Conservation (phyloP, 768 basidiomycete species). For the Boletus bicolor region DNA sequence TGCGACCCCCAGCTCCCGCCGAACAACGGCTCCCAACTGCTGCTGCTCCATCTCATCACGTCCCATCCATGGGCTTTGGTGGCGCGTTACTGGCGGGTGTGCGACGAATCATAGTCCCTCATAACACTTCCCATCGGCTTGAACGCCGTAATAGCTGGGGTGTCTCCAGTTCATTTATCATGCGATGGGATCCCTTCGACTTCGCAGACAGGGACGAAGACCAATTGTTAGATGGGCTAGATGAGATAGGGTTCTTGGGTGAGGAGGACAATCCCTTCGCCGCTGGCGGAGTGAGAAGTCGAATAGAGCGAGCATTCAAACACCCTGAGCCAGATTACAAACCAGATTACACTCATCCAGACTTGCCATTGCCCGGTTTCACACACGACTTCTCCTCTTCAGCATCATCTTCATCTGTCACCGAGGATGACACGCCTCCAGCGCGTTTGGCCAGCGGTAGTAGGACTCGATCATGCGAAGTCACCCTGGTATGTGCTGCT, state of each 20-base stretch:
- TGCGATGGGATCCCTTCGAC: constrained; percentile 32
- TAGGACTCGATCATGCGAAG: constrained; percentile 28
- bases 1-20: constrained; percentile 21
- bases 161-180: constrained; percentile 25
- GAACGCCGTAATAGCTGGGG: constrained; percentile 22
- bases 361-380: constrained; percentile 55
- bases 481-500: constrained; percentile 60
- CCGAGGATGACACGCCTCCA: constrained; percentile 41
- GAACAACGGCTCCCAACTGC: constrained; percentile 31
- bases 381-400: constrained; percentile 59
- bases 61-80: constrained; percentile 62
- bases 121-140: constrained; percentile 5
- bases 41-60: constrained; percentile 51
- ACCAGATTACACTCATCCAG: constrained; percentile 63
- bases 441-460: constrained; percentile 24
- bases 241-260: constrained; percentile 16
- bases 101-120: constrained; percentile 26
- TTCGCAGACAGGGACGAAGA: constrained; percentile 13
- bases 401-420: constrained; percentile 22
- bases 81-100: constrained; percentile 54
- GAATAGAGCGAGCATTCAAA: constrained; percentile 25
- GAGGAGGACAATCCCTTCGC: constrained; percentile 12
- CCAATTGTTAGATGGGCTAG: constrained; percentile 12
- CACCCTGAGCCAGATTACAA: constrained; percentile 45
- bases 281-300: constrained; percentile 16